Base-by-base conservation (phyloP, 2,329 filamentous ascomycete genomes). In the Arthrobotrys sphaeroides region DNA sequence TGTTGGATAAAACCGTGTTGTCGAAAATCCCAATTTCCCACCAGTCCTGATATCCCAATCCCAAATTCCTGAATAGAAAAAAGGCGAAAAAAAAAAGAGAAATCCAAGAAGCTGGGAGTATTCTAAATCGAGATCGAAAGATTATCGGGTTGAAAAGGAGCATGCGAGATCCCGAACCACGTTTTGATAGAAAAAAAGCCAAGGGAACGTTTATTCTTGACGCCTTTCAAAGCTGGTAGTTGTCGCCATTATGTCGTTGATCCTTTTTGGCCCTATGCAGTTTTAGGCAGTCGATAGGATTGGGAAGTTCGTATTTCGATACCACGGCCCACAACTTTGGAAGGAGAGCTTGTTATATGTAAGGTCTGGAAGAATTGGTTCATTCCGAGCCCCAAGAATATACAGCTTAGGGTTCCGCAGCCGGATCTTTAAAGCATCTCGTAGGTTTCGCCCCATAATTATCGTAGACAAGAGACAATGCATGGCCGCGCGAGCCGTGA, bases 361-460 rank as follows among this genome's bases (percentile, higher is more conserved):
- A 51, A 20, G 13, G 40, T 33, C 18, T 12, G 16, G 55, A 33
- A 24, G 31, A 55, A 38, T 22, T n/a, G n/a, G 45, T n/a, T 42
- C 24, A 24, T 13, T 40, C 42, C 20, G 45, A n/a, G n/a, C 26
- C 45, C 31, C 53, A 62, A 47, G 55, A 59, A 53, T 74, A 28
- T 55, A 53, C 16, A 60, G 26, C 40, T 57, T 43, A 40, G 42
- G 47, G 72, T 75, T 69, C 72, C 57, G 60, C 47, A 59, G 72
- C 57, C 57, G 57, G 64, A 69, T 69, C 49, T 69, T 73, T 73
- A 69, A 75, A 75, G 64, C 47, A 57, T 57, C 62, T 57, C 36
- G 42, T 43, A 64, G 38, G 40, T 59, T 59, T 61, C 45, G 42
- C 24, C 26, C 47, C n/a, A n/a, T n/a, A n/a, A n/a, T 60, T 10